Conservation (phyloP, 2,329 filamentous ascomycete genomes). For the Claviceps monticola region DNA sequence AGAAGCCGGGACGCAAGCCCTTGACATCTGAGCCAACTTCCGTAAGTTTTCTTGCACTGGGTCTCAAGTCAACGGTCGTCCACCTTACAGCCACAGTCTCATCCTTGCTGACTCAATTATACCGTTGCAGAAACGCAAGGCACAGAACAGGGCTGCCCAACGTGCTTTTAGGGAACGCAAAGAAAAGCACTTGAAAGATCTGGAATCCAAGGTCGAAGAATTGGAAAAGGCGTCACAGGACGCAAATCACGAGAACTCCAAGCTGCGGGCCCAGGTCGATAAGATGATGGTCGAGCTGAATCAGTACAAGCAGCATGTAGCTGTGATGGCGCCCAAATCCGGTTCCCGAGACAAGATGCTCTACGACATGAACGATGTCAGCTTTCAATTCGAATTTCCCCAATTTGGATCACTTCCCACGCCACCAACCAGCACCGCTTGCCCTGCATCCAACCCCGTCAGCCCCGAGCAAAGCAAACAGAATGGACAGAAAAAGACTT, state of each 20-base stretch:
- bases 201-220: constrained; percentile 65
- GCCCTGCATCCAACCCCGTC: constrained; percentile 17
- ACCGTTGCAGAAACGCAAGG: constrained; percentile 67
- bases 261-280: constrained; percentile 77
- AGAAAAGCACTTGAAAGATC: constrained; percentile 76
- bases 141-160: constrained; percentile 86
- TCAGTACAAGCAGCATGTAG: constrained; percentile 81
- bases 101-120: constrained; percentile 7
- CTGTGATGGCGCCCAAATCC: constrained; percentile 33
- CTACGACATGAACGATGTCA: constrained; percentile 54
- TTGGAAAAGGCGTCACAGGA: constrained; percentile 72
- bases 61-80: no score
- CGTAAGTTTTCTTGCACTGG: constrained; percentile 42
- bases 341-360: constrained; percentile 25
- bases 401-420: constrained; percentile 69
- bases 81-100: neutral
- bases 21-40: constrained; percentile 91
- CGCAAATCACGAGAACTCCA: constrained; percentile 71
- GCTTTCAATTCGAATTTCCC: constrained; percentile 92
- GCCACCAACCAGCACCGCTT: constrained; percentile 18
- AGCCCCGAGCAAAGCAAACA: constrained; percentile 17
- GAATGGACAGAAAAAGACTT: constrained; percentile 12
- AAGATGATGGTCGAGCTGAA: constrained; percentile 71
- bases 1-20: constrained; percentile 94
- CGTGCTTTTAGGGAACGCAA: constrained; percentile 89